Base-by-base conservation (phyloP, 2,329 filamentous ascomycete species). In the Pseudogymnoascus sp. region DNA sequence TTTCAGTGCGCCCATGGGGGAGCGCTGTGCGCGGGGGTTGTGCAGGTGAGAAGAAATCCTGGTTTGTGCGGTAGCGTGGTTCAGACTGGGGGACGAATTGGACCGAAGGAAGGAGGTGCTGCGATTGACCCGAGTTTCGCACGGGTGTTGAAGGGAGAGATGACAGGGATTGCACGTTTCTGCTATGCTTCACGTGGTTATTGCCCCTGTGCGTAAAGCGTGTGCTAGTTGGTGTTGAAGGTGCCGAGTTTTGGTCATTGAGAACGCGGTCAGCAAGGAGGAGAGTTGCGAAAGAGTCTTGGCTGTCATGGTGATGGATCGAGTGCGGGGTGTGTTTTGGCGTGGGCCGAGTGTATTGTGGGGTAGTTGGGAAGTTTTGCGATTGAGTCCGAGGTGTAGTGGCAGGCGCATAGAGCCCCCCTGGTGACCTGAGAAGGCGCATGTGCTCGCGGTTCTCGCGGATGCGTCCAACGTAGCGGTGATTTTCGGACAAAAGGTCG, bases 401-500 rank as follows among this genome's bases (percentile, higher is more conserved):
- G 65, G 87, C 77, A 65, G 85, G 81, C 66, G 89, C 83, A 64
- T 86, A 86, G 36, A 85, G 84, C 61, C 85, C 86, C 13, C 89
- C 88, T 1, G 90, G 90, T 70, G 90, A 89, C 71, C 90, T 88
- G 60, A 96, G 84, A 72, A 84, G 83, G 65, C 90, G 90, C 70
- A 96, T 87, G 72, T 96, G 92, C 73, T 96, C 90, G 67, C 93
- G 83, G 73, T 96, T 96, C 74, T 96, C 91, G 45, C 90, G 86
- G 68, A 98, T 96, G 19, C 93, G 88, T 67, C 87, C 90, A 65
- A 93, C 85, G 61, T 97, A 81, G 74, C 90, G 83, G 41, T 86
- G 81, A 63, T 92, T 90, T 72, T 95, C 89, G 71, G 96, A 91
- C 1, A 80, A 75, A n/a, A 96, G 78, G 62, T 80, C 80, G 6